A percentile compares a stretch with the other conserved stretches of the same genome.
Evolutionary conservation across 1,284 basidiomycete genomes (phyloP).

Genomic region (Gomphus sp.): DNA sequence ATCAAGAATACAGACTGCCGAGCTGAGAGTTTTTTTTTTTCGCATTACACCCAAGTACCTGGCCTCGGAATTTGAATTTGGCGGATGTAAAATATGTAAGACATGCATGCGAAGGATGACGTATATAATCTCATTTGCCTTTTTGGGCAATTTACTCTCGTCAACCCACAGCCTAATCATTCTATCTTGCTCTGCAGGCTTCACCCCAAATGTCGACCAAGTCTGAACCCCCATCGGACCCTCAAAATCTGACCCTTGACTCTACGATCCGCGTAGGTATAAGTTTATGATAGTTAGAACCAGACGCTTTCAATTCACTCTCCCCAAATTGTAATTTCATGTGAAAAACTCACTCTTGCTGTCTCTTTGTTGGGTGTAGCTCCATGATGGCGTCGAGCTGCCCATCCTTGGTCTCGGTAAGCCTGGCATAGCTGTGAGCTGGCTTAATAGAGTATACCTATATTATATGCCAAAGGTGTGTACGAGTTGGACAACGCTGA

Average conservation of each 20-base stretch:
- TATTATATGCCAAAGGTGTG: constrained; percentile 34
- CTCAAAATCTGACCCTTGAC: neutral
- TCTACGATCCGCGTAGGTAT: neutral
- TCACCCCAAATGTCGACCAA: neutral
- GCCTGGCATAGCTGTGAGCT: constrained; percentile 5
- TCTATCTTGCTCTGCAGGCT: too few relatives aligned
- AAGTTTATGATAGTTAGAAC: neutral
- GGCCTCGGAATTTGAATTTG: too few relatives aligned
- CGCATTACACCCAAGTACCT: too few relatives aligned
- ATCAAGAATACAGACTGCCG: too few relatives aligned
- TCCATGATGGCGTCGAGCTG: constrained; percentile 53
- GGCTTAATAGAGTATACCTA: neutral
- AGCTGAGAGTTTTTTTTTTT: too few relatives aligned
- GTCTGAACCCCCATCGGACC: neutral
- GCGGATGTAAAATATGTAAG: too few relatives aligned
- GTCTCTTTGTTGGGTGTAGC: constrained; percentile 23
- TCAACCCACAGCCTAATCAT: too few relatives aligned
- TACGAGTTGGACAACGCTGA: constrained; percentile 56
- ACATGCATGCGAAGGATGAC: too few relatives aligned
- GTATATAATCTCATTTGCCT: too few relatives aligned
- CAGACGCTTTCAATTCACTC: neutral
- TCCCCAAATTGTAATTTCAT: neutral
- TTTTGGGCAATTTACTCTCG: too few relatives aligned
- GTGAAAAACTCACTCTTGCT: neutral
- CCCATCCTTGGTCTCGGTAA: constrained; percentile 58